These are phyloP conservation scores for Colletotrichum cereale DNA, from an alignment of 2,329 filamentous ascomycete genomes.

Conservation along the genomic window DNA sequence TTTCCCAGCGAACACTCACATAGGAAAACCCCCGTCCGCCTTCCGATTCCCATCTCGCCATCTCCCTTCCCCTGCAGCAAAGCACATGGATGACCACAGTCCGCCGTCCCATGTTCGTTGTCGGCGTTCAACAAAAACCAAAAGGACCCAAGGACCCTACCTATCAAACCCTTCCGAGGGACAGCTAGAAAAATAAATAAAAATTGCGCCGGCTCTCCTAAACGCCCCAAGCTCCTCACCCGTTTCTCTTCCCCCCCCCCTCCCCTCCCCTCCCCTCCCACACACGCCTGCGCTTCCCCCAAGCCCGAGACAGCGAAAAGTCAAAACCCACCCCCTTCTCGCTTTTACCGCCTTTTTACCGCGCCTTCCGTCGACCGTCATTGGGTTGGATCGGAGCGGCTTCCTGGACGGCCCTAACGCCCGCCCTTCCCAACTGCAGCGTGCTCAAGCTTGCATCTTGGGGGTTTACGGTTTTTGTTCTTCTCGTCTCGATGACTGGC, in stretches of 20 bases:
- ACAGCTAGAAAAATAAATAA: neutral
- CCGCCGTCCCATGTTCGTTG: conserved; percentile 7
- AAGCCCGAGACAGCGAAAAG: conserved; percentile 26
- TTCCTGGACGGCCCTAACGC: conserved; percentile 13
- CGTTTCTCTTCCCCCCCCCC: neutral
- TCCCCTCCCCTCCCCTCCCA: too few relatives aligned
- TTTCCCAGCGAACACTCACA: neutral
- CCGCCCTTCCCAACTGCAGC: conserved; percentile 4
- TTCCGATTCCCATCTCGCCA: neutral
- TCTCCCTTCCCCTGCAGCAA: conserved; percentile 28
- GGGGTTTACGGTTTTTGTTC: neutral
- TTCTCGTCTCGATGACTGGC: conserved; percentile 4
- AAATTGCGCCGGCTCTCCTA: conserved; percentile 15
- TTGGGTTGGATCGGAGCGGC: conserved; percentile 21
- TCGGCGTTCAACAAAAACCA: conserved; percentile 39
- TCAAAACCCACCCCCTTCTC: conserved; percentile 1
- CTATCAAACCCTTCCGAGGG: neutral
- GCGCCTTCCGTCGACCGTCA: conserved; percentile 14
- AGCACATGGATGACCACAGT: conserved; percentile 20
- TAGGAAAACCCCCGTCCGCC: neutral
- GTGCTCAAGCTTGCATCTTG: neutral
- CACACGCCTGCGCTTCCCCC: neutral
- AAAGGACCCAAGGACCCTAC: conserved; percentile 12
- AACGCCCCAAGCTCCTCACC: conserved; percentile 38
- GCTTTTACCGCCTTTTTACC: conserved; percentile 40